Evolutionary conservation across 768 basidiomycete species (phyloP), one percentile per base, ranked within the genome.

Genomic region (Boletus vinaceobasis): DNA sequence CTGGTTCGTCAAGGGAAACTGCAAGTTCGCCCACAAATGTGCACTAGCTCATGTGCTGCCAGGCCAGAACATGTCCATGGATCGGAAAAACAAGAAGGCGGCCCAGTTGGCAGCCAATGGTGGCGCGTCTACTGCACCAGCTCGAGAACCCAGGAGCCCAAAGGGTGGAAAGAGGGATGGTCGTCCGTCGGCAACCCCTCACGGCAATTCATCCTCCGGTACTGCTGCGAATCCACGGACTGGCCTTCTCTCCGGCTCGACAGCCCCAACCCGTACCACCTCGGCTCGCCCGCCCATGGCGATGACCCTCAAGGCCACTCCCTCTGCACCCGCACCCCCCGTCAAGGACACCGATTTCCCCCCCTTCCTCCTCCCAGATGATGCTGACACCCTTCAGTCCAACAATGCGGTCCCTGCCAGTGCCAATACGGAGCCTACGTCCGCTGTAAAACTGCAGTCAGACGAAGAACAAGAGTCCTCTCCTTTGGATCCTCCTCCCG

Each of bases 61-160:
- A 1, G 96, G 95, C 9, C 93, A 98, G 74, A 87, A 81, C 65
- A 88, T 95, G 85, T 82, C 87, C 7, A 95, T 96, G 91, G 96
- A 98, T 66, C 77, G 94, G 62, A 96, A 97, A 81, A 98, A 98
- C 77, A 98, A 98, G 77, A 92, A 92, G 68, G 86, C 89, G 14
- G 91, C 91, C 0, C 90, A 92, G 64, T 68, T 80, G 31, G 84
- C 86, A 4, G 81, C 82, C 0, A 78, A 76, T 38, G 73, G 74
- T 4, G 74, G 76, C 7, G 75, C 68, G 14, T 69, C 75, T 19
- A 67, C 57, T 13, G 64, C 70, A 6, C 48, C 65, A 7, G 61
- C 65, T 17, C 59, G 74, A 43, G 65, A 74, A 45, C 58, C 72
- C 50, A 63, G 38, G 52, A 65, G 68, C 37, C 57, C 74, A 27